These are phyloP conservation scores for Thuidium tamariscinum DNA, from an alignment of 225 moss, liverwort and hornwort species.

Conservation along the genomic window DNA sequence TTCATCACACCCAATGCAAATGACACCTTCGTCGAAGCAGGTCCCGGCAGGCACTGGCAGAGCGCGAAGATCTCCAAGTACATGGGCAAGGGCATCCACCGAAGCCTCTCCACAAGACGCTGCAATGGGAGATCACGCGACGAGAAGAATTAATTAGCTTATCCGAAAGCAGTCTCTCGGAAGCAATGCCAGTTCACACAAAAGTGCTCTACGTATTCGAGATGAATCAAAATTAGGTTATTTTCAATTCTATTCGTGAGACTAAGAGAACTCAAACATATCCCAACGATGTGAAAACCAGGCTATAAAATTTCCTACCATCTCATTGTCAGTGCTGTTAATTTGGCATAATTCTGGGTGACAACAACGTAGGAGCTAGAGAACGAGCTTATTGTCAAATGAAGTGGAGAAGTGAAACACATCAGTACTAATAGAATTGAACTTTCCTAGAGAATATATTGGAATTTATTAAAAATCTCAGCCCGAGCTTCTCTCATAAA, in stretches of 20 bases:
- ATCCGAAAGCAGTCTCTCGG: neutral
- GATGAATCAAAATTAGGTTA: neutral
- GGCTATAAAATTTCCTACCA: neutral
- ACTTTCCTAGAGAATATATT: too few species aligned
- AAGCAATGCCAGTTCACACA: neutral
- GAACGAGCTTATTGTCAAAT: neutral
- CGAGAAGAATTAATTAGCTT: neutral
- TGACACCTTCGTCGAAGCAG: conserved; percentile 50
- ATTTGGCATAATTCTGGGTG: neutral
- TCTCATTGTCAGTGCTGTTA: neutral
- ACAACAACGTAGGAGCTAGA: neutral
- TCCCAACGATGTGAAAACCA: neutral
- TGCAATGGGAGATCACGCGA: neutral
- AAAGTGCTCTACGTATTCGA: neutral
- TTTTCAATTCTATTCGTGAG: too few species aligned
- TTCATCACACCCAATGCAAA: conserved; percentile 41
- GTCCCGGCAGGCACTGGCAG: conserved; percentile 49
- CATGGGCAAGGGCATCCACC: conserved; percentile 24
- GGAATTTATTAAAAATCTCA: neutral
- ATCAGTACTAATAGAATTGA: too few species aligned
- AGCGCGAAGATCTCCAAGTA: conserved; percentile 47
- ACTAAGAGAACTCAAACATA: neutral
- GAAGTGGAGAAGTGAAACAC: neutral
- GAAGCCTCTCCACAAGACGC: conserved; percentile 47
- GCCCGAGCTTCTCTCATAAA: neutral